These are phyloP conservation scores for Lactarius deliciosus DNA, from an alignment of 768 basidiomycete genomes.

Conservation along the genomic window DNA sequence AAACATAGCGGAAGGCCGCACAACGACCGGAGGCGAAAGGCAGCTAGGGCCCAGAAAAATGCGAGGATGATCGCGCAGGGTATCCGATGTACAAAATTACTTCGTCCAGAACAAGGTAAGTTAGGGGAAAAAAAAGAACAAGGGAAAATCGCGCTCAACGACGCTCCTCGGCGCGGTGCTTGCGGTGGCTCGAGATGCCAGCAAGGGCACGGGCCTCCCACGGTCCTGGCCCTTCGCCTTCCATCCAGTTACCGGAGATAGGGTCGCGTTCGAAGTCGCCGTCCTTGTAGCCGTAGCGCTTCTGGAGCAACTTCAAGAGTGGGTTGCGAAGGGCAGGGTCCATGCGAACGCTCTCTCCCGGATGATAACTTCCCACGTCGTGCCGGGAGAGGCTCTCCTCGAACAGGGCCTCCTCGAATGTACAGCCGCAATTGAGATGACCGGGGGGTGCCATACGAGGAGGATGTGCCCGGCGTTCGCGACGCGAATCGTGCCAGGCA, in stretches of 20 bases:
- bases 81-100: slow-evolving; percentile 23
- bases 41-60: slow-evolving; percentile 1
- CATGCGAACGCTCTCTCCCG: slow-evolving; percentile 85
- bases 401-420: slow-evolving; percentile 80
- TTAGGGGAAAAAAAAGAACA: slow-evolving; percentile 4
- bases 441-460: slow-evolving; percentile 79
- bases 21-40: slow-evolving; percentile 15
- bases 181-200: slow-evolving; percentile 40
- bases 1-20: slow-evolving; percentile 9
- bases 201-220: slow-evolving; percentile 62
- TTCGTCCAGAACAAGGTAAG: slow-evolving; percentile 14
- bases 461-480: slow-evolving; percentile 74
- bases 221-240: slow-evolving; percentile 56
- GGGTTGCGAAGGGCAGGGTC: slow-evolving; percentile 84
- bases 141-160: slow-evolving; percentile 32
- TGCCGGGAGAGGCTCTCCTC: slow-evolving; percentile 82
- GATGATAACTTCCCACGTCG: slow-evolving; percentile 76
- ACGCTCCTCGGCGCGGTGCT: slow-evolving; percentile 41
- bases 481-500: slow-evolving; percentile 87
- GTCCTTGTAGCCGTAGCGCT: slow-evolving; percentile 76
- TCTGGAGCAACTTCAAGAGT: slow-evolving; percentile 66
- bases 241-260: slow-evolving; percentile 61
- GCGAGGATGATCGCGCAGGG: slow-evolving; percentile 17
- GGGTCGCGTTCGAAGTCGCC: slow-evolving; percentile 82
- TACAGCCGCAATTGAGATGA: slow-evolving; percentile 83